Conservation (phyloP, 345 rosid genomes). For the Gossypium thurberi region DNA sequence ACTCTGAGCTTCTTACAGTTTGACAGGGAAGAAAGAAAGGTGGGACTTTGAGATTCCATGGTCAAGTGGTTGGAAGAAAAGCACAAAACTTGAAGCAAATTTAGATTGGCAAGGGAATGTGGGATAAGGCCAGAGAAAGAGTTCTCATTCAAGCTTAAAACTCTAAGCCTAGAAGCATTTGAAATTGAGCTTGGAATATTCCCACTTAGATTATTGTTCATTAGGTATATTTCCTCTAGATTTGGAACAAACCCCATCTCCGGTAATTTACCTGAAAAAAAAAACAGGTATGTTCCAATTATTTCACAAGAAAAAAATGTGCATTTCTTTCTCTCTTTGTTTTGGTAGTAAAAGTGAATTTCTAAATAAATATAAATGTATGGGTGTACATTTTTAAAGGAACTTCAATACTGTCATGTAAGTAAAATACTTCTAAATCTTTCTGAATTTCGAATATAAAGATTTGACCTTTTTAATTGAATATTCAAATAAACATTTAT, state of each 20-base stretch:
- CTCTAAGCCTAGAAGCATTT: neutral
- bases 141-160: neutral
- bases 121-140: slow-evolving; percentile 15
- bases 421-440: no score
- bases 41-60: neutral
- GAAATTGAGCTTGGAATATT: neutral
- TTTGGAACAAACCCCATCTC: neutral
- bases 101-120: slow-evolving; percentile 1
- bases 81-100: neutral
- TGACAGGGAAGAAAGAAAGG: slow-evolving; percentile 15
- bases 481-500: no score
- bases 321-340: no score
- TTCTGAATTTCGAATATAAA: no score
- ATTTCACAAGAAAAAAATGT: neutral
- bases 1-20: neutral
- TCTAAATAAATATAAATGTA: no score
- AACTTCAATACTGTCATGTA: no score
- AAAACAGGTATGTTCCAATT: neutral
- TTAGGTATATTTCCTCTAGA: neutral
- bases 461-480: no score
- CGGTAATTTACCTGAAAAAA: neutral
- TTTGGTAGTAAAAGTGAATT: neutral
- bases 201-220: neutral
- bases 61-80: neutral
- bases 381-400: no score